Base-by-base conservation (phyloP, 2,329 filamentous ascomycete genomes). In the Ceratocystis alfenasii region DNA sequence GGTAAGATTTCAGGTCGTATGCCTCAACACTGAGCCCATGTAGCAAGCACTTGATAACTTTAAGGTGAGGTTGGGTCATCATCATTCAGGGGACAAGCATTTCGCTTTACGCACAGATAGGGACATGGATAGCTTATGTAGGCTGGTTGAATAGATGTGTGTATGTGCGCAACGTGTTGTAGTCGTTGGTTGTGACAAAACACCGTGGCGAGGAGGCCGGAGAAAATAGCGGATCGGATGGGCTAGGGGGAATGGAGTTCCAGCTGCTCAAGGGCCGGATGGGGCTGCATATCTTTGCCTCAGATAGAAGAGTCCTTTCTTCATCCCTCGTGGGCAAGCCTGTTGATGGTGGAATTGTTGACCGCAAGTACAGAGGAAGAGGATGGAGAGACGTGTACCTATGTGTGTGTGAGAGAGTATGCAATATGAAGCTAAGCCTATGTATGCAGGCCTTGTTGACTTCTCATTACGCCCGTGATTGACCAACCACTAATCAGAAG, bases 231-330 rank as follows among this genome's bases (percentile, higher is more conserved):
- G 2, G 53, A 22, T 28, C 30, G 53, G 15, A 15, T 57, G 53
- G 53, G 3, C 53, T 28, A 17, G 15, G 28, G 25, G 25, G n/a
- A 7, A 57, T 17, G 17, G 28, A 12, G 30, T 20, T 57, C 53
- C 53, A 57, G 53, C 53, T 57, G 53, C 28, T 57, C 28, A 57
- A 57, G 53, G 28, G 25, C 53, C 53, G 53, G 28, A 57, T 53
- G 20, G 25, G 15, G n/a, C n/a, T 25, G 48, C 12, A 25, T 53
- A 36, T 36, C 33, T 2, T 36, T 36, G 33, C 33, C 33, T 10
- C 8, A 36, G 33, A 36, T 36, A 36, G 33, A 36, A 36, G 33
- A 36, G 33, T 10, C 33, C 8, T 3, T 36, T 10, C 33, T 36
- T 3, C 7, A 36, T 36, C 33, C 33, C 33, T 36, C 33, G 33